These are phyloP conservation scores for Beauveria caledonica DNA, from an alignment of 2,329 filamentous ascomycete species.

Conservation along the genomic window DNA sequence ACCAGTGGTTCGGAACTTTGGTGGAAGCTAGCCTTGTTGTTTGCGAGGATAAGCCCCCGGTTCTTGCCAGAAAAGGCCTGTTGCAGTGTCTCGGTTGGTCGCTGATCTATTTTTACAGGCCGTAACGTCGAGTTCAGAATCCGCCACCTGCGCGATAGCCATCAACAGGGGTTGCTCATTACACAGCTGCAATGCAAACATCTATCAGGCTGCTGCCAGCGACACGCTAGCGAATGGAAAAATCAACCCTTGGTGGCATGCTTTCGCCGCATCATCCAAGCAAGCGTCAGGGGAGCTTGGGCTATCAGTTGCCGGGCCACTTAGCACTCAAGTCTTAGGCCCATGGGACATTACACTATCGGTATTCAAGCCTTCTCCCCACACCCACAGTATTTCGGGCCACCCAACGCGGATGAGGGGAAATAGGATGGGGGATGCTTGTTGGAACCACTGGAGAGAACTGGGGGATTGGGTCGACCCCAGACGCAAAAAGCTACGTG, in stretches of 20 bases:
- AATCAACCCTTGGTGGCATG: constrained; percentile 2
- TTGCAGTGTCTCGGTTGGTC: background rate
- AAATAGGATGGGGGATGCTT: background rate
- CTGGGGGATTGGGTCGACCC: background rate
- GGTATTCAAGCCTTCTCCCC: background rate
- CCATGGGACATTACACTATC: background rate
- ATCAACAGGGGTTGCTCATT: background rate
- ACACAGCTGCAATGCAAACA: background rate
- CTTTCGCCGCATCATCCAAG: background rate
- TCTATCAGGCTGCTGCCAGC: background rate
- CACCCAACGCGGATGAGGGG: background rate
- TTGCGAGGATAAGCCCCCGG: background rate
- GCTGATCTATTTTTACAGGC: constrained; percentile 7
- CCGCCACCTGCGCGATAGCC: background rate
- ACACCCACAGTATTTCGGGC: background rate
- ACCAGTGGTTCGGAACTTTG: background rate
- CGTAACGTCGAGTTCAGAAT: constrained; percentile 1
- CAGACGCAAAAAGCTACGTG: constrained; percentile 8
- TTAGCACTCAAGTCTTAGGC: background rate
- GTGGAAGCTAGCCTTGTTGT: background rate
- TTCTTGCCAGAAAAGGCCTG: background rate
- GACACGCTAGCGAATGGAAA: background rate
- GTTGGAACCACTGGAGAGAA: constrained; percentile 6
- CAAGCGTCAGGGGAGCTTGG: background rate
- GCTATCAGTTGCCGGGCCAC: background rate